Evolutionary conservation across 768 basidiomycete species (phyloP), one percentile per base, ranked within the genome.

Genomic region (Cystobasidiopsis lactophilus): DNA sequence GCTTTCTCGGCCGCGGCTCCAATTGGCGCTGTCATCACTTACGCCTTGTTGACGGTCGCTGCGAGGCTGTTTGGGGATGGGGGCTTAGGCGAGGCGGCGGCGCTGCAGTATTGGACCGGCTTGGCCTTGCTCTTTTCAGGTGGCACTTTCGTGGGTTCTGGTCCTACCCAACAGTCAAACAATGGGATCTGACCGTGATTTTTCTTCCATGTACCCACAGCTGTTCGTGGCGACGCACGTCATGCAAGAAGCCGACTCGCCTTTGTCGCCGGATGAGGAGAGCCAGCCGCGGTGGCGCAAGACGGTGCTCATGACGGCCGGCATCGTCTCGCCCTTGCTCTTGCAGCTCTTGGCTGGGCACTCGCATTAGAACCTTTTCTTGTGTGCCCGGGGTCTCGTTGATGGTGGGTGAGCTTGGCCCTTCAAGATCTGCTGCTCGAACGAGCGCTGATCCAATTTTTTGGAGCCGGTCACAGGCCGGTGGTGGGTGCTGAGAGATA

Each of bases 1-100:
- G 68, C 78, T 33, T 98, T 98, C 66, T 77, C 78, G 45, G 71
- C 77, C 9, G 79, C 91, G 1, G 91, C 91, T 0, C 93, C 93
- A 0, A 44, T 80, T 4, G 78, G 80, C 10, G 82, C 93, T 0
- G 64, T 95, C 40, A 59, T 75, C n/a, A 81, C 85, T 0, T 95
- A 82, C 63, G 57, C 71, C 40, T 35, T 29, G 45, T 50, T 35
- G 29, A 52, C 23, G 52, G 41, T 47, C 30, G 41, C 52, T 24
- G 27, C 40, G 40, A 9, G 41, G 31, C 23, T 52, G 52, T 26
- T 44, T 56, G 55, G 68, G 30, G 65, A 65, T 47, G 62, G 68
- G 41, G 67, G 67, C 3, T 19, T n/a, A n/a, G 30, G 29, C n/a
- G 55, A 56, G 44, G 50, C 26, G 55, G 55, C 5, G 33, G 46